Percentiles rank a stretch among this genome's conserved stretches.
phyloP scores from a whole-genome alignment of 169 alveolate genomes.

The Amoebophrya sp. region DNA sequence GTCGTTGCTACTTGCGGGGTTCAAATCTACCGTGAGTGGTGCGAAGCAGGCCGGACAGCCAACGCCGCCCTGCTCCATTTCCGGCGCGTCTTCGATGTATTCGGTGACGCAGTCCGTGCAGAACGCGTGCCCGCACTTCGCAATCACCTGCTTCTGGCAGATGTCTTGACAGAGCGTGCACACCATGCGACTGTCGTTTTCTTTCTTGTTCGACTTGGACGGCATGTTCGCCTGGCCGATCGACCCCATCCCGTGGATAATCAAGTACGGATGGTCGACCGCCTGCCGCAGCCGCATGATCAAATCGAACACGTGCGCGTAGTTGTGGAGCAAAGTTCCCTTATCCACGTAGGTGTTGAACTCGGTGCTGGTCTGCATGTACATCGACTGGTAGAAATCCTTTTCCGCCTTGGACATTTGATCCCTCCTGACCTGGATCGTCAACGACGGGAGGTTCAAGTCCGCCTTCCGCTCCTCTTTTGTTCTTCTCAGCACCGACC shows the following conservation, averaged over 20 bases:
- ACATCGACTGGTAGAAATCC: constrained; percentile 70
- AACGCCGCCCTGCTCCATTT: constrained; percentile 48
- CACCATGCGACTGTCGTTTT: constrained; percentile 31
- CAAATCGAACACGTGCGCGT: constrained; percentile 79
- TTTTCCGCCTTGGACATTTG: constrained; percentile 66
- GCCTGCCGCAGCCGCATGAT: constrained; percentile 79
- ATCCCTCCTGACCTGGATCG: constrained; percentile 61
- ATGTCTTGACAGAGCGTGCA: constrained; percentile 65
- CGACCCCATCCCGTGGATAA: constrained; percentile 62
- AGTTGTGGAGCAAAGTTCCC: constrained; percentile 75
- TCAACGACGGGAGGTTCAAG: constrained; percentile 69
- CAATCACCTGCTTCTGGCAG: constrained; percentile 37
- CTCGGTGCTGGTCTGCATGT: constrained; percentile 60
- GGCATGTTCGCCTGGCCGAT: constrained; percentile 23
- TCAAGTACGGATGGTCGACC: constrained; percentile 81
- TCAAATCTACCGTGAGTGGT: constrained; percentile 60
- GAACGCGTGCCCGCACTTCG: constrained; percentile 69
- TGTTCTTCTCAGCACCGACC: constrained; percentile 64
- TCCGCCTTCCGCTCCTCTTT: constrained; percentile 69
- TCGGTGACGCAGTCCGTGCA: constrained; percentile 62
- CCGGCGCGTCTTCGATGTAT: constrained; percentile 65
- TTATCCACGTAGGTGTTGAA: constrained; percentile 66
- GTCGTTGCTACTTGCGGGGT: neutral
- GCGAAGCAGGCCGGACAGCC: constrained; percentile 70
- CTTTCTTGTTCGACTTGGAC: neutral